Evolutionary conservation across 805 yeast genomes (phyloP).

Genomic region (Lachancea dasiensis): DNA sequence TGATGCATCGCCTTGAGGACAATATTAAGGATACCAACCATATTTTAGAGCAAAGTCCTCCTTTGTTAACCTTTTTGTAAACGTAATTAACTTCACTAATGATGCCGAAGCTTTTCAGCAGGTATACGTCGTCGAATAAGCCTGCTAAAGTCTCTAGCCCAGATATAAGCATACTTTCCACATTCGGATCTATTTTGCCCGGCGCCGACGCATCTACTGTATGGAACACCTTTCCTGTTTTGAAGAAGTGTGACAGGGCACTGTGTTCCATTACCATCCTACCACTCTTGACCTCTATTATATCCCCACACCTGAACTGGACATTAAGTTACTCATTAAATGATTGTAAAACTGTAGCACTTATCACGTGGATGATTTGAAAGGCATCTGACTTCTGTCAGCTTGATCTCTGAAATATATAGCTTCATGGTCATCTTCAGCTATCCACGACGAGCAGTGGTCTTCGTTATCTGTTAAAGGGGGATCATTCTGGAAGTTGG

Average conservation of each 20-base stretch:
- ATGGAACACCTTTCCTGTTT: constrained; percentile 1
- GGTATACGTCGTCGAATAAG: constrained; percentile 26
- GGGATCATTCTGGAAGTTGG: constrained; percentile 37
- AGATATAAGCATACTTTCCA: constrained; percentile 19
- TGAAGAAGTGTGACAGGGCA: not conserved
- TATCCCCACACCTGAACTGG: too few species aligned
- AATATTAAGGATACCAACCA: constrained; percentile 28
- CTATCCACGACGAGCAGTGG: constrained; percentile 42
- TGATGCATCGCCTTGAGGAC: constrained; percentile 17
- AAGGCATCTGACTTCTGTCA: too few species aligned
- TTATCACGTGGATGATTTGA: constrained; percentile 3
- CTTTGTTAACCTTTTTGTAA: constrained; percentile 22
- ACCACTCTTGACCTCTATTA: constrained; percentile 1
- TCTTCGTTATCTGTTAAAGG: constrained; percentile 32
- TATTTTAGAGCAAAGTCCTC: constrained; percentile 25
- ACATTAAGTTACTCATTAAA: too few species aligned
- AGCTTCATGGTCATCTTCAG: constrained; percentile 37
- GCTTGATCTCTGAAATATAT: too few species aligned
- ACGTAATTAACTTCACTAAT: constrained; percentile 23
- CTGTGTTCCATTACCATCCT: not conserved
- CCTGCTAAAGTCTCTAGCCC: constrained; percentile 22
- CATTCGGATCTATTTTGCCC: not conserved
- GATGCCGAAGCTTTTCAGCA: constrained; percentile 26
- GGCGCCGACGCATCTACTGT: not conserved
- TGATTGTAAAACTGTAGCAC: too few species aligned